phyloP scores from a whole-genome alignment of 1,284 basidiomycete species.

The Puccinia coronata region DNA sequence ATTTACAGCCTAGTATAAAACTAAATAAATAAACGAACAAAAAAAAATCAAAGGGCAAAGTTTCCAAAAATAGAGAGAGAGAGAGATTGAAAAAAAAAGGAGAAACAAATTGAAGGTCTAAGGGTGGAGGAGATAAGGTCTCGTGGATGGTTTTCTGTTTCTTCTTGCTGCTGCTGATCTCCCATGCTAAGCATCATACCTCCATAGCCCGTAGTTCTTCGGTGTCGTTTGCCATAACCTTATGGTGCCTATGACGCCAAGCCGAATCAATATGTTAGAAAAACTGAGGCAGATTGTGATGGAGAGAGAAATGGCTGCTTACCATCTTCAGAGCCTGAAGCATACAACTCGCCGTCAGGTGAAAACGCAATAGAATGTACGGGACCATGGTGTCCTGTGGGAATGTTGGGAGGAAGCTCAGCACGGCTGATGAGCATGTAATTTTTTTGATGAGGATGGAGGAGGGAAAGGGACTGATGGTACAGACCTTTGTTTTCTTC shows the following conservation, averaged over 20 bases:
- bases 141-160: background rate
- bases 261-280: background rate
- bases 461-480: background rate
- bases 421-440: background rate
- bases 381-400: constrained; percentile 81
- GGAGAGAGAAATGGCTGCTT: background rate
- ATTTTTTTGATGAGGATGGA: background rate
- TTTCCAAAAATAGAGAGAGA: background rate
- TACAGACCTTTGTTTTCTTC: constrained; percentile 79
- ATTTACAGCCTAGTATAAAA: background rate
- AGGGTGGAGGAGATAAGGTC: background rate
- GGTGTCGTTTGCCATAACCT: constrained; percentile 47
- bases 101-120: background rate
- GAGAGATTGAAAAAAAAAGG: background rate
- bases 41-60: background rate
- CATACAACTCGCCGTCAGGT: constrained; percentile 97
- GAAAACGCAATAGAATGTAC: constrained; percentile 91
- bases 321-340: constrained; percentile 65
- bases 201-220: constrained; percentile 46
- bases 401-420: background rate
- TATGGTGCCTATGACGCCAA: constrained; percentile 24
- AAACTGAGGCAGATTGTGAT: background rate
- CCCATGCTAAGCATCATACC: constrained; percentile 35
- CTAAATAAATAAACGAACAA: background rate
- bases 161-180: background rate